These are phyloP conservation scores for Eucalyptus polybractea DNA, from an alignment of 345 rosid genomes.

Conservation along the genomic window DNA sequence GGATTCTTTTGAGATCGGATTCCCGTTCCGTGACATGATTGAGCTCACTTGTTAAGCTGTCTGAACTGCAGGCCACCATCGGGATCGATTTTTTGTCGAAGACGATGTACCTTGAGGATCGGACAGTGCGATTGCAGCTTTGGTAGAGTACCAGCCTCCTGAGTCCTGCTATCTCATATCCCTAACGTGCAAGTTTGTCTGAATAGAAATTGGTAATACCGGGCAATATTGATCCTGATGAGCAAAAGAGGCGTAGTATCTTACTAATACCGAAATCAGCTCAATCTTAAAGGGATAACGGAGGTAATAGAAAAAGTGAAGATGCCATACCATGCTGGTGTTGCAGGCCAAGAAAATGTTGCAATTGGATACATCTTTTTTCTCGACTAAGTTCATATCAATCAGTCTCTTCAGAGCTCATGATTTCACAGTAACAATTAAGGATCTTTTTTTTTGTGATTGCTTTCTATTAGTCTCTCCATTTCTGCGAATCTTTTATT, in stretches of 20 bases:
- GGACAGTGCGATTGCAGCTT: conserved; percentile 88
- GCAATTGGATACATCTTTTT: not conserved
- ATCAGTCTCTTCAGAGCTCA: not conserved
- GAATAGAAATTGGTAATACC: not conserved
- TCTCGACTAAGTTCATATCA: not conserved
- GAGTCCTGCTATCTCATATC: not conserved
- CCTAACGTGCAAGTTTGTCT: not conserved
- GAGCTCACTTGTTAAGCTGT: not conserved
- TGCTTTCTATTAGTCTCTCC: not conserved
- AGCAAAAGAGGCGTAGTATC: not conserved
- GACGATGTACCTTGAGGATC: conserved; percentile 92
- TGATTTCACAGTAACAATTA: not conserved
- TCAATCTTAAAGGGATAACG: not conserved
- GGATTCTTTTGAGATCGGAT: not conserved
- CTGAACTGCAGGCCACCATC: conserved; percentile 62
- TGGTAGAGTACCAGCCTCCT: conserved; percentile 25
- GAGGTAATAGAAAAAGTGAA: not conserved
- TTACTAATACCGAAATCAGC: not conserved
- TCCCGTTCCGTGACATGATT: not conserved
- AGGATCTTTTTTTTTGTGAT: not conserved
- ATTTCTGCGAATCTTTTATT: not conserved
- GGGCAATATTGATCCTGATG: not conserved
- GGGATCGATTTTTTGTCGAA: conserved; percentile 91
- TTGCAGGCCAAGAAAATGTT: not conserved
- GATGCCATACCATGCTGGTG: not conserved